Conservation (phyloP, 1,284 basidiomycete species). For the Kwoniella shivajii region DNA sequence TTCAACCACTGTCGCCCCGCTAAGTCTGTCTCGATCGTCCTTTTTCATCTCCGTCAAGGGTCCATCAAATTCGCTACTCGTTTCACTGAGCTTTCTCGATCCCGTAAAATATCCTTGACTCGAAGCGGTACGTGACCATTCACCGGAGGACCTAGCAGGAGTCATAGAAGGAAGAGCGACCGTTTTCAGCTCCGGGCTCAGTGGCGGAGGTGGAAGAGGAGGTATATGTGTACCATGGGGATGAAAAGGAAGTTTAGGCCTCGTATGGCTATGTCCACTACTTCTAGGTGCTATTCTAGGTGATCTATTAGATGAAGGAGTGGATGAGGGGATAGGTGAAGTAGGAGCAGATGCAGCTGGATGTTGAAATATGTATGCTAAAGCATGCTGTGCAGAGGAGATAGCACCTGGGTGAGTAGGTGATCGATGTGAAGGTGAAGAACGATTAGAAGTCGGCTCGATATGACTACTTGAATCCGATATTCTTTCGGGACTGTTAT, state of each 20-base stretch:
- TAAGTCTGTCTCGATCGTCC: conserved; percentile 12
- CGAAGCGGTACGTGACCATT: conserved; percentile 5
- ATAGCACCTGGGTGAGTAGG: conserved; percentile 1
- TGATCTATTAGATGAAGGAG: not conserved
- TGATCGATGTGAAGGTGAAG: conserved; percentile 12
- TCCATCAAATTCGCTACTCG: conserved; percentile 8
- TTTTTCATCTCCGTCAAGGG: not conserved
- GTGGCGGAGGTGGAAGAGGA: conserved; percentile 20
- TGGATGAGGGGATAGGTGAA: conserved; percentile 15
- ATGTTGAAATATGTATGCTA: conserved; percentile 16
- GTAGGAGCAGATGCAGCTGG: conserved; percentile 25
- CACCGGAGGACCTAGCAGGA: conserved; percentile 18
- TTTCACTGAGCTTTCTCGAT: conserved; percentile 9
- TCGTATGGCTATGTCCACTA: not conserved
- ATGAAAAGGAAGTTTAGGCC: conserved; percentile 22
- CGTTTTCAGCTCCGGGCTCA: conserved; percentile 37
- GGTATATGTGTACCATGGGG: conserved; percentile 16
- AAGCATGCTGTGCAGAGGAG: conserved; percentile 10
- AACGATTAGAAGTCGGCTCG: conserved; percentile 8
- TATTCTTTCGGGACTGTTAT: conserved; percentile 3
- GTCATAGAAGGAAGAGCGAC: conserved; percentile 39
- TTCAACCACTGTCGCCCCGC: conserved; percentile 13
- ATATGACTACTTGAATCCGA: not conserved
- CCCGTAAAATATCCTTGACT: not conserved
- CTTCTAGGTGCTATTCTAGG: not conserved